Evolutionary conservation across 805 yeast species (phyloP), one percentile per base, ranked within the genome.

Genomic region (Barnettozyma sucrosica): DNA sequence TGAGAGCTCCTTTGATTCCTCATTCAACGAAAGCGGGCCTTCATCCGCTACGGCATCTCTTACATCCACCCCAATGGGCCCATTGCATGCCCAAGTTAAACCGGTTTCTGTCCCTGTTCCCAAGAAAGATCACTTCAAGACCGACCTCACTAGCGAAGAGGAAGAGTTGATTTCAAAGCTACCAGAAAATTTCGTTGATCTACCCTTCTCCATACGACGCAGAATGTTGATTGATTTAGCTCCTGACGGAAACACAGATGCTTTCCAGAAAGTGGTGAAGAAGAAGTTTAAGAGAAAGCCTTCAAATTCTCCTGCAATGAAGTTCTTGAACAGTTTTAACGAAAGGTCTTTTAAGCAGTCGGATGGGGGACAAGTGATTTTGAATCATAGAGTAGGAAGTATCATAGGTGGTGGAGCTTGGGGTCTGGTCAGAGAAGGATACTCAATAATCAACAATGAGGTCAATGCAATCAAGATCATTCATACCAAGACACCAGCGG

Each of bases 401-500:
- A 75, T 83, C 10, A 82, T 89, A 51, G 96, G 96, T 1, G 79
- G 78, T 61, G 97, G 97, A 13, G 95, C 96, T 0, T 90, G 93
- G 85, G 95, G 96, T 10, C 75, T 83, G 25, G 83, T 89, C 10
- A 69, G 95, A 49, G 92, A 85, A 61, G 85, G 92, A 52, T 63
- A 52, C 64, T 14, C 49, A 55, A 13, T 19, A 16, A 26, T 40
- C 21, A 60, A 59, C 21, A 55, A 51, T 7, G 66, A 65, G 38
- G 62, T 63, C 14, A 55, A 68, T 51, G 95, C 93, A 0, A 78
- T 85, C 53, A 85, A 85, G 61, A 74, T 79, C 38, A 76, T 79
- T 7, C 74, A 77, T 42, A 80, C 81, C 24, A 73, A 72, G 54
- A 73, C 70, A 65, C 74, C 71, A 20, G 66, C 65, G 51, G 80